Base-by-base conservation (phyloP, 73 alveolate genomes). In the Paramecium biaurelia region DNA sequence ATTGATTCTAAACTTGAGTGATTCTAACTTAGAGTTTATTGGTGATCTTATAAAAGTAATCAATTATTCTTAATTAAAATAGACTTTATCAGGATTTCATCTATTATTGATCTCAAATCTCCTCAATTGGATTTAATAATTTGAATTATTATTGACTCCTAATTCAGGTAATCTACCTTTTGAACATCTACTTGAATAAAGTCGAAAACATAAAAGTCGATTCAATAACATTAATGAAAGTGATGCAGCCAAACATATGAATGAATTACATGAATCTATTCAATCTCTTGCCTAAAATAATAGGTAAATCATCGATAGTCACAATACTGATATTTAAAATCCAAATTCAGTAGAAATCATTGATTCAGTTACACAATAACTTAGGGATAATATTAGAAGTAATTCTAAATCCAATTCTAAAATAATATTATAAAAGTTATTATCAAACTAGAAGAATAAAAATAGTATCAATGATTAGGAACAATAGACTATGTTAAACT, bases 11-110 rank as follows among this genome's bases (percentile, higher is more conserved):
- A 41, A 41, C 18, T 37, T 74, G n/a, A 41, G 57, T 34, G 87
- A 74, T 34, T 74, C 34, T 41, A 41, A 37, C 37, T 74, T 74
- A 37, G 34, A 74, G 5, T 74, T 34, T 20, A 74, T 74, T 37
- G 87, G 87, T 5, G 87, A 74, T 2, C 32, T 74, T 21, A 20
- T 74, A 70, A 70, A 70, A 14, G 85, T 70, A 70, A 59, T 7
- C 41, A 26, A 59, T 59, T n/a, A 1, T 32, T 24, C 14, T 28
- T 7, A 7, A 15, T 11, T 28, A 2, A 70, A 32, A 70, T 4
- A 58, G 85, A 32, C 38, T 12, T 32, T 70, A 12, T 72, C 86
- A 11, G 86, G 86, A 14, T 72, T 35, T n/a, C 58, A 72, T 72
- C 21, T 72, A 9, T 4, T 72, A 41, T 35, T 72, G 35, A 35